Percentiles rank a stretch among this genome's conserved stretches.
phyloP scores from a whole-genome alignment of 306 rosid genomes.

The Lithocarpus polystachyus region DNA sequence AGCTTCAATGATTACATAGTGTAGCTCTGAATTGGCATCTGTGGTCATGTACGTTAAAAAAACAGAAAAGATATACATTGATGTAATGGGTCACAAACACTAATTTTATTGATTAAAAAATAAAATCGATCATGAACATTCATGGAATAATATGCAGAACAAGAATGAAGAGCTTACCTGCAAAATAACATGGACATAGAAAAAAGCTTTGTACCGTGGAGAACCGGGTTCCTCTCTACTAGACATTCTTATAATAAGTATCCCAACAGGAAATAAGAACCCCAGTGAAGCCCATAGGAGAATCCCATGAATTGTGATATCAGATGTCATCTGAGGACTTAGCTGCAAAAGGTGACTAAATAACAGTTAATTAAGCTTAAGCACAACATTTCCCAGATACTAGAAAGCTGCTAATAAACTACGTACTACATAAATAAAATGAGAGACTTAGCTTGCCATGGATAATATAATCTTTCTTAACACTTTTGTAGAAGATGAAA shows the following conservation, averaged over 20 bases:
- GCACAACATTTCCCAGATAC: background rate
- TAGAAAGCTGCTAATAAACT: background rate
- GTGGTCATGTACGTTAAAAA: conserved; percentile 6
- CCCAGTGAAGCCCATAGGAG: conserved; percentile 91
- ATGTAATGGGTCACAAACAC: background rate
- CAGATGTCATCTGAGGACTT: conserved; percentile 52
- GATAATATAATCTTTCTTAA: background rate
- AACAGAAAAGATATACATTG: background rate
- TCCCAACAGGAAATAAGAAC: conserved; percentile 76
- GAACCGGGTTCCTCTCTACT: conserved; percentile 51
- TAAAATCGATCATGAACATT: background rate
- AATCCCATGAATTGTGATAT: conserved; percentile 71
- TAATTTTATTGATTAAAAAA: background rate
- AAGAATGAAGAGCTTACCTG: conserved; percentile 54
- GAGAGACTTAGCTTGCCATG: background rate
- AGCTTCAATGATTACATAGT: conserved; percentile 30
- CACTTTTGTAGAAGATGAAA: background rate
- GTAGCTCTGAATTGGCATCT: conserved; percentile 32
- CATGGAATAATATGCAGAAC: background rate
- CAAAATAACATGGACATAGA: conserved; percentile 73
- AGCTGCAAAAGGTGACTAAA: conserved; percentile 34
- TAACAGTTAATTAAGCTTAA: background rate
- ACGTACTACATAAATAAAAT: background rate
- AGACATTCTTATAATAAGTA: conserved; percentile 65
- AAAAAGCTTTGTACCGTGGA: conserved; percentile 44